phyloP scores from a whole-genome alignment of 2,329 filamentous ascomycete genomes.

The Septoria petroselini region DNA sequence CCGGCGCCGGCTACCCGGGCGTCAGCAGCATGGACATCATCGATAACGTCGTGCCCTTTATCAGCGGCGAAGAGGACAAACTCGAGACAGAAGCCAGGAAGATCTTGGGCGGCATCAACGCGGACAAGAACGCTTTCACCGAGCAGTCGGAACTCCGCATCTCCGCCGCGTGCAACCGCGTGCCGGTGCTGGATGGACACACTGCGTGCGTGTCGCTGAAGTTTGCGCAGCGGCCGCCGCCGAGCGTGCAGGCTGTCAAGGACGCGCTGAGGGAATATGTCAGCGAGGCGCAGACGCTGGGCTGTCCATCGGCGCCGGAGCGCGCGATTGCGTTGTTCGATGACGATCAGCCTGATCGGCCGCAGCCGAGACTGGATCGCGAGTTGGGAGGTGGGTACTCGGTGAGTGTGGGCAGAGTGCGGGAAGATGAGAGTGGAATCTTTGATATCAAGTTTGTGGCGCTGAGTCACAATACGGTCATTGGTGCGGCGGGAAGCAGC shows the following conservation, averaged over 20 bases:
- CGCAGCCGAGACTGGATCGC: slow-evolving; percentile 86
- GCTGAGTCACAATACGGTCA: slow-evolving; percentile 86
- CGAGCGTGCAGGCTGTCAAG: slow-evolving; percentile 72
- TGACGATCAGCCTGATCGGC: slow-evolving; percentile 68
- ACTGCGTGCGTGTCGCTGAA: slow-evolving; percentile 87
- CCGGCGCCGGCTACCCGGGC: slow-evolving; percentile 85
- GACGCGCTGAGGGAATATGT: slow-evolving; percentile 76
- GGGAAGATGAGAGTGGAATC: slow-evolving; percentile 81
- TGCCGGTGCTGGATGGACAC: slow-evolving; percentile 92
- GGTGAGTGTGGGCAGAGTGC: slow-evolving; percentile 81
- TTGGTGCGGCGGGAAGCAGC: slow-evolving; percentile 92
- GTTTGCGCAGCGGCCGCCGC: slow-evolving; percentile 72
- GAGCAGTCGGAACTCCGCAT: slow-evolving; percentile 73
- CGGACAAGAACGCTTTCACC: slow-evolving; percentile 68
- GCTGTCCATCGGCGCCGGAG: slow-evolving; percentile 80
- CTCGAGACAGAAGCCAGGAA: slow-evolving; percentile 92
- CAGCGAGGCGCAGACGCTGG: slow-evolving; percentile 75
- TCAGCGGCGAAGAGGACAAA: slow-evolving; percentile 92
- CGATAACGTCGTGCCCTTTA: slow-evolving; percentile 94
- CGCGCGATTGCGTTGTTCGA: slow-evolving; percentile 85
- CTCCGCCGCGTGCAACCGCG: slow-evolving; percentile 85
- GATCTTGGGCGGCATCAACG: slow-evolving; percentile 77
- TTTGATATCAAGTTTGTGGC: slow-evolving; percentile 96
- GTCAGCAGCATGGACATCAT: slow-evolving; percentile 93
- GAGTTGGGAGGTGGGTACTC: slow-evolving; percentile 83